Evolutionary conservation across 306 rosid genomes (phyloP), one percentile per base, ranked within the genome.

Genomic region (Lathyrus aphaca): DNA sequence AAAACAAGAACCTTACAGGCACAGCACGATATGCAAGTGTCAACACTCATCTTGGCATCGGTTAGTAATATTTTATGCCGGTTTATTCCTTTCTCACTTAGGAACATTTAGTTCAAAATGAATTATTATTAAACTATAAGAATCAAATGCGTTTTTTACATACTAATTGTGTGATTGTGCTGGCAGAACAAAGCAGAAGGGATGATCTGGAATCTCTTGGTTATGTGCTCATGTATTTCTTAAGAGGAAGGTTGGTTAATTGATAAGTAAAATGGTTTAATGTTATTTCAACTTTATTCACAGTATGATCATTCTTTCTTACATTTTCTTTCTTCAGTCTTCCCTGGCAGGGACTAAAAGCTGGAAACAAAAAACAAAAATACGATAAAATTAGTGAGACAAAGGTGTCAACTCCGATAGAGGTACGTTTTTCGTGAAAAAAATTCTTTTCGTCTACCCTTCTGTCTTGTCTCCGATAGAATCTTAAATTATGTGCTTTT

Each of bases 1-100:
- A 95, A 78, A 95, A 95, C 88, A 95, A 95, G 87, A 95, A 95
- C 79, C 97, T 95, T 66, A 95, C 99, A 2, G 99, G 99, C 76
- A 95, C 99, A 72, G 99, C 99, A 70, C 99, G 99, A 59, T 91
- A 95, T 87, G 99, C 99, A 55, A 95, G 99, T 82, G 97, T 87
- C 66, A 95, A 91, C 82, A 95, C 99, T 76, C 99, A 95, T 83
- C 90, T 95, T 71, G 99, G 99, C 77, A 91, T 95, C 81, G 99
- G 99, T 95, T 46, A 89, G 95, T 74, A 60, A 61, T 71, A 57
- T 69, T 73, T 45, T 75, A 29, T 69, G 59, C 82, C 39, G 15
- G 30, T 72, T 64, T 38, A 4, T 74, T 74, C 56, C 48, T 29
- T 68, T 67, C 68, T 44, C 44, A 42, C 21, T 48, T 53, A 21